A percentile compares a stretch with the other conserved stretches of the same genome.
Conservation (phyloP, 768 basidiomycete species). For the Scleroderma bovista region DNA sequence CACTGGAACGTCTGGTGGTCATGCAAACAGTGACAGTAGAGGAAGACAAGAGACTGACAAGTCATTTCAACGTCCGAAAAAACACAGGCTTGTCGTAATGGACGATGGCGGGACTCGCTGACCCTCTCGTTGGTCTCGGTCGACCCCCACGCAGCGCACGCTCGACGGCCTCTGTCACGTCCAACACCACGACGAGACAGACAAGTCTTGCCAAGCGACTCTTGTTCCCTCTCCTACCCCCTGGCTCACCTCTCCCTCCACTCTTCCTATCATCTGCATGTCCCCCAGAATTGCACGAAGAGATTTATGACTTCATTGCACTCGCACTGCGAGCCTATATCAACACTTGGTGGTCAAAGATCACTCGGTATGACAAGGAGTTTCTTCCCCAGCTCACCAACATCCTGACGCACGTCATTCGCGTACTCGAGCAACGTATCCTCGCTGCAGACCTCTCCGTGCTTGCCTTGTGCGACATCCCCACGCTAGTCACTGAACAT, state of each 20-base stretch:
- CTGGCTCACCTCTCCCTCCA: slow-evolving; percentile 44
- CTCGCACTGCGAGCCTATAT: slow-evolving; percentile 75
- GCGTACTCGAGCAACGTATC: slow-evolving; percentile 54
- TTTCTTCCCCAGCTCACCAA: slow-evolving; percentile 66
- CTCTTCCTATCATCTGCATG: slow-evolving; percentile 42
- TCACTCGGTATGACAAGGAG: slow-evolving; percentile 79
- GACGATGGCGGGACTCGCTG: slow-evolving; percentile 3
- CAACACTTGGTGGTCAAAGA: slow-evolving; percentile 81
- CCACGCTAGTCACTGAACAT: slow-evolving; percentile 67
- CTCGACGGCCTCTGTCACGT: slow-evolving; percentile 20
- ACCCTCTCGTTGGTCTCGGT: slow-evolving; percentile 4
- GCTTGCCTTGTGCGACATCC: slow-evolving; percentile 58
- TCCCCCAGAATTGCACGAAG: slow-evolving; percentile 50
- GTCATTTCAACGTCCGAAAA: background rate
- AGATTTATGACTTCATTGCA: slow-evolving; percentile 68
- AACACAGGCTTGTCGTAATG: slow-evolving; percentile 1
- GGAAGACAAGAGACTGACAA: background rate
- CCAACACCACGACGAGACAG: slow-evolving; percentile 13
- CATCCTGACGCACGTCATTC: slow-evolving; percentile 54
- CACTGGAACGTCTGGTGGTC: background rate
- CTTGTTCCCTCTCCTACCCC: slow-evolving; percentile 51
- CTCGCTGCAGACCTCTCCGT: slow-evolving; percentile 50
- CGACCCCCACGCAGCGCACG: slow-evolving; percentile 12
- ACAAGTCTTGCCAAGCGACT: slow-evolving; percentile 49
- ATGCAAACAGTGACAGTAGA: too few relatives aligned